Evolutionary conservation across 225 moss, liverwort and hornwort genomes (phyloP).

Genomic region (Antitrichia curtipendula): DNA sequence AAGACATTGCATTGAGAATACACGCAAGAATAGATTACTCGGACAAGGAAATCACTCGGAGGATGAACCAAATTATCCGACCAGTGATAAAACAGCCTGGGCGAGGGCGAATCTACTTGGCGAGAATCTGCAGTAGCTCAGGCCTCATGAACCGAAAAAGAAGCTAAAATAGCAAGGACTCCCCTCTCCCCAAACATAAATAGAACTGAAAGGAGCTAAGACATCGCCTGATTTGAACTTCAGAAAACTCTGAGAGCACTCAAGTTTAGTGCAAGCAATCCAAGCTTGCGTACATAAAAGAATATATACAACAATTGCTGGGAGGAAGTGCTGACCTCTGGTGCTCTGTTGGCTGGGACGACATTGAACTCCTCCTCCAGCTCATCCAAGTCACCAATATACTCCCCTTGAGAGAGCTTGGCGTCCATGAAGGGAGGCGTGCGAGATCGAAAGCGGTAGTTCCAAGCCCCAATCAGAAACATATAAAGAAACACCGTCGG

Average conservation of each 20-base stretch:
- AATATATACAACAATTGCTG: neutral
- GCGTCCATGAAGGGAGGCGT: slow-evolving; percentile 88
- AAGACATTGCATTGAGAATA: neutral
- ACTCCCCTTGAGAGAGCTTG: slow-evolving; percentile 81
- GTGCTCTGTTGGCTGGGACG: slow-evolving; percentile 64
- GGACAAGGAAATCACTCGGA: neutral
- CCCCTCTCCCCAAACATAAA: neutral
- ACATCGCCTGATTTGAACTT: neutral
- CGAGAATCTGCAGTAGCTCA: neutral
- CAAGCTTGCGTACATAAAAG: neutral
- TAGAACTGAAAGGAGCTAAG: neutral
- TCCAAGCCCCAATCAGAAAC: slow-evolving; percentile 92
- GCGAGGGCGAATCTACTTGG: neutral
- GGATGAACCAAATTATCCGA: neutral
- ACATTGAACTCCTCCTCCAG: slow-evolving; percentile 95
- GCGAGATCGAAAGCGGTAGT: slow-evolving; percentile 67
- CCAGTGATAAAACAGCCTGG: neutral
- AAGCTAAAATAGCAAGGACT: too few relatives aligned
- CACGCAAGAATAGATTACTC: too few relatives aligned
- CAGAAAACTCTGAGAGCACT: neutral
- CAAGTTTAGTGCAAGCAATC: too few relatives aligned
- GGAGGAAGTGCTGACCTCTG: slow-evolving; percentile 16
- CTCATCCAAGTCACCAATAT: slow-evolving; percentile 71
- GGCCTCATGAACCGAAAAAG: neutral
- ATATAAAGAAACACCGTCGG: slow-evolving; percentile 88